Conservation (phyloP, 2,329 filamentous ascomycete species). For the Nothophoma quercina region DNA sequence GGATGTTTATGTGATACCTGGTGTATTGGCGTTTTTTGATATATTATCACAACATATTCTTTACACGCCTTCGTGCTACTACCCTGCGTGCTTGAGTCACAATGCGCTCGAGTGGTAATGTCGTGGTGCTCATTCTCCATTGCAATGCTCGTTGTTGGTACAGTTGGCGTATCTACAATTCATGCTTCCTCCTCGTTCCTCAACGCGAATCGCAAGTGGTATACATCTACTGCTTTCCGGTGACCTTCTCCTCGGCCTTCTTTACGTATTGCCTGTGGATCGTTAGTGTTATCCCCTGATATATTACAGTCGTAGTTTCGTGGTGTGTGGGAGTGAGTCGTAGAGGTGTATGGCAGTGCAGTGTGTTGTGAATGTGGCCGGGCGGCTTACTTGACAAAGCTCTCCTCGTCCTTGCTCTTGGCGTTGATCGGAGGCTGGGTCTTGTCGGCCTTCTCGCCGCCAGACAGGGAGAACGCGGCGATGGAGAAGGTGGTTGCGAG, state of each 20-base stretch:
- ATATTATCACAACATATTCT: not conserved
- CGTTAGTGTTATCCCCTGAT: not conserved
- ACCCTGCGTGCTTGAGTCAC: not conserved
- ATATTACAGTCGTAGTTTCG: conserved; percentile 11
- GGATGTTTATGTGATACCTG: conserved; percentile 1
- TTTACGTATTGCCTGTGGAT: conserved; percentile 47
- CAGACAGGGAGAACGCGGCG: conserved; percentile 47
- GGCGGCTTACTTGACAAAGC: conserved; percentile 69
- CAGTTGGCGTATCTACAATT: conserved; percentile 46
- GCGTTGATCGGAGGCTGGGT: conserved; percentile 66
- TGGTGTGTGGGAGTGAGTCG: not conserved
- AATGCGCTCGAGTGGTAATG: too few species aligned
- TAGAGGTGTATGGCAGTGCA: not conserved
- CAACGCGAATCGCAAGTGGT: conserved; percentile 22
- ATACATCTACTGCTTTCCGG: conserved; percentile 25
- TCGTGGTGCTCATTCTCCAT: conserved; percentile 7
- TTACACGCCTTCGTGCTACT: not conserved
- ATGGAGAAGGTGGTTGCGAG: conserved; percentile 43
- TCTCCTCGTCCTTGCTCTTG: conserved; percentile 71
- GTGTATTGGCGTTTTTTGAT: not conserved
- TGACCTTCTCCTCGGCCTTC: conserved; percentile 45
- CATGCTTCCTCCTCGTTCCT: conserved; percentile 22
- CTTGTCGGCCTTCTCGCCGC: conserved; percentile 54
- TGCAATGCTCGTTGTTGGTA: conserved; percentile 36
- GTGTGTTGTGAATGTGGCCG: not conserved